Base-by-base conservation (phyloP, 2,329 filamentous ascomycete genomes). In the Phaeosphaeriaceae sp. region DNA sequence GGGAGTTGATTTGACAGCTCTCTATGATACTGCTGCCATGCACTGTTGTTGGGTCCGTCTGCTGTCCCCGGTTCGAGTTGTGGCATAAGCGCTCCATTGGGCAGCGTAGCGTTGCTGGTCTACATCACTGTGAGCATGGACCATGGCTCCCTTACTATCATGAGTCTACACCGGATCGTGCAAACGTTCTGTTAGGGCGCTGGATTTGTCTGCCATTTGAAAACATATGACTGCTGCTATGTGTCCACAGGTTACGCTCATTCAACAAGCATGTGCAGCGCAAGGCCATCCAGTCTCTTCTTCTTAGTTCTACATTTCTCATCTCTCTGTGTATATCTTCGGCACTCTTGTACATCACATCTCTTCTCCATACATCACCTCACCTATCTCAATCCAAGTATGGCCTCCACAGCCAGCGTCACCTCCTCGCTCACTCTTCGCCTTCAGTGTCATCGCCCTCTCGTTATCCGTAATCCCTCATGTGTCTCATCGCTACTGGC, bases 401-500 rank as follows among this genome's bases (percentile, higher is more conserved):
- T 15, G 42, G 1, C 21, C 6, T 45, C 21, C 7, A 7, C 10
- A 21, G 9, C 31, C 31, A 11, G 31, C 31, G 31, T 36, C 45
- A 19, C 13, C 17, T 27, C 25, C 15, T 48, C 47, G 13, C 13
- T 20, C n/a, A n/a, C n/a, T n/a, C n/a, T n/a, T n/a, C n/a, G 21
- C 15, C 10, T 20, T 24, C 47, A 51, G 25, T 36, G 40, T 21
- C 40, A n/a, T 19, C 7, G 13, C 49, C 42, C 20, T 20, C 15
- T 22, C 20, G 9, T 13, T 41, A 15, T 36, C 13, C 11, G 13
- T 5, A 36, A 13, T 15, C 13, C 11, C 31, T 36, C 31, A 3
- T 36, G 31, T 36, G 31, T 36, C 31, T 52, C 46, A 46, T 36
- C 7, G 33, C 17, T 45, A 45, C n/a, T 50, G 48, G 47, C n/a